These are phyloP conservation scores for Tolypocladium pustulatum DNA, from an alignment of 2,329 filamentous ascomycete genomes.

Conservation along the genomic window DNA sequence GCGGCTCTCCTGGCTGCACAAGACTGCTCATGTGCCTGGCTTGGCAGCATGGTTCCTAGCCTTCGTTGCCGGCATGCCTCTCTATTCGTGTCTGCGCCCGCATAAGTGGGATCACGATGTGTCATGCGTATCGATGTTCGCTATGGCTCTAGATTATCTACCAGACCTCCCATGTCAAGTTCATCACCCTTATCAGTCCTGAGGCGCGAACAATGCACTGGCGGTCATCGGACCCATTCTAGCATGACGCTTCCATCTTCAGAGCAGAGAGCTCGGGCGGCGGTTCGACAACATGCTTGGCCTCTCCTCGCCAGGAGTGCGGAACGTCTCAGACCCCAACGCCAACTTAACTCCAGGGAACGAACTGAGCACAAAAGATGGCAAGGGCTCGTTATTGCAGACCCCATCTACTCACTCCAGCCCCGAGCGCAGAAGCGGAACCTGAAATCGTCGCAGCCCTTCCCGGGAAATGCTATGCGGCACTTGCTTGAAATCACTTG, in stretches of 20 bases:
- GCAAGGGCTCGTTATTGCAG: neutral
- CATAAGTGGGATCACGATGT: neutral
- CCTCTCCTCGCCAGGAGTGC: neutral
- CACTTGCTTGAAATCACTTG: neutral
- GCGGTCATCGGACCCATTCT: neutral
- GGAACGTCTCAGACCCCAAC: neutral
- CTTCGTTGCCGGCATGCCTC: no score
- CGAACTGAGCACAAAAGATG: neutral
- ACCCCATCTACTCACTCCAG: neutral
- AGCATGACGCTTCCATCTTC: neutral
- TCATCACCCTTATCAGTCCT: neutral
- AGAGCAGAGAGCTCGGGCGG: neutral
- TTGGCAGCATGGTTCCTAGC: neutral
- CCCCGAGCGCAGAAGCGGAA: neutral
- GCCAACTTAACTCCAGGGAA: neutral
- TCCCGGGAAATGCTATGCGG: slow-evolving; percentile 5
- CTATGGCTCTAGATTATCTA: neutral
- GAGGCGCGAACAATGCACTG: neutral
- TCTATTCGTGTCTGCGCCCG: neutral
- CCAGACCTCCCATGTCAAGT: neutral
- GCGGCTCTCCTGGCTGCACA: neutral
- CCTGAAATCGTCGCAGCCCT: slow-evolving; percentile 1
- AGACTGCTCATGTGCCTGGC: neutral
- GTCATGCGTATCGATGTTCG: neutral
- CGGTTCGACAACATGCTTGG: neutral